Percentiles rank a stretch among this genome's conserved stretches.
Evolutionary conservation across 192 early-diverging fungal genomes (phyloP).

Genomic region (Linnemannia exigua): DNA sequence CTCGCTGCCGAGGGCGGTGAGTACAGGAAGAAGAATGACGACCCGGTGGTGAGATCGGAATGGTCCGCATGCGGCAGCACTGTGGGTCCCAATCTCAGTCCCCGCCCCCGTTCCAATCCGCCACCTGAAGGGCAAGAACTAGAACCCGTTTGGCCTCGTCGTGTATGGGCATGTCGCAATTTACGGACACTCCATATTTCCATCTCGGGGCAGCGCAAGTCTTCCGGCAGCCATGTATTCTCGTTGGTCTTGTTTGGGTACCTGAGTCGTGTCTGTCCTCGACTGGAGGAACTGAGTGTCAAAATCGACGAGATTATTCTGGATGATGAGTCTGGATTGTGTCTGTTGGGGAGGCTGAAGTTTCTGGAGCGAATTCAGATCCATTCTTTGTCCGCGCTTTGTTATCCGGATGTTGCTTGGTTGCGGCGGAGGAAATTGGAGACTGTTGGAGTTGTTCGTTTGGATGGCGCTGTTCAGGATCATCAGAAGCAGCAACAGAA

Average conservation of each 20-base stretch:
- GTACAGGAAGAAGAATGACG: no score
- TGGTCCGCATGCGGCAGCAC: neutral
- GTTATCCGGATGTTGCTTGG: neutral
- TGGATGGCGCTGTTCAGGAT: no score
- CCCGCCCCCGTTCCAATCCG: no score
- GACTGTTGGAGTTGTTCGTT: neutral
- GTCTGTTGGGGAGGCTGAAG: conserved; percentile 3
- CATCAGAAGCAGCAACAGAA: no score
- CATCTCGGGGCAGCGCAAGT: neutral
- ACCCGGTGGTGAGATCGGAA: neutral
- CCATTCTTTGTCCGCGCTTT: neutral
- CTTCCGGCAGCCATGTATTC: neutral
- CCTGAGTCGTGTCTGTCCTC: conserved; percentile 1
- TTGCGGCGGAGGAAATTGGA: neutral
- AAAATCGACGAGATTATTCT: neutral
- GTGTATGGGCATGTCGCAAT: neutral
- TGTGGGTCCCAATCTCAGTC: neutral
- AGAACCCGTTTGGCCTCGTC: neutral
- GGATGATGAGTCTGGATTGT: neutral
- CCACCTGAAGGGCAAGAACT: neutral
- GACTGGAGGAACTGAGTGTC: neutral
- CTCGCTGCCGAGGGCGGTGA: no score
- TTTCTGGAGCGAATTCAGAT: neutral
- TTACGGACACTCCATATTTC: neutral
- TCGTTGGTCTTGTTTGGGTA: conserved; percentile 11